Evolutionary conservation across 129 eudicot species (phyloP).

Genomic region (Artemisia annua): DNA sequence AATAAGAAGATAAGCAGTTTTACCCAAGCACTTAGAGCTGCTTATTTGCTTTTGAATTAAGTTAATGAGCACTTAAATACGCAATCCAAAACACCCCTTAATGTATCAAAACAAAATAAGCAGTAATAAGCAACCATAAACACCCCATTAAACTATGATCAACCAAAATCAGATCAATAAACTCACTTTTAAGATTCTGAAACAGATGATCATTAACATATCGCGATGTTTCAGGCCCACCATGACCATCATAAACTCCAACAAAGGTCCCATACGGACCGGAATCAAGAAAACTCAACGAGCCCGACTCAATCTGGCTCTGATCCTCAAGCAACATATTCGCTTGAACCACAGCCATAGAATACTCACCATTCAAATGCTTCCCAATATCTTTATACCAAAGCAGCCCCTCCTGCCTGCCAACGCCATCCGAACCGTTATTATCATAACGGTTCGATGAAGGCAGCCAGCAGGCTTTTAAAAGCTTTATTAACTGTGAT

Average conservation of each 20-base stretch:
- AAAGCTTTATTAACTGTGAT: conserved; percentile 53
- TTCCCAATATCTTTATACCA: conserved; percentile 71
- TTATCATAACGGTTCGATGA: conserved; percentile 43
- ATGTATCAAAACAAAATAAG: too few relatives aligned
- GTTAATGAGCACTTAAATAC: too few relatives aligned
- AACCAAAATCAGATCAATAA: neutral
- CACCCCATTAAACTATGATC: neutral
- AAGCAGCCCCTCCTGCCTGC: conserved; percentile 66
- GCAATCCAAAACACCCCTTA: too few relatives aligned
- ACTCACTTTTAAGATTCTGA: conserved; percentile 71
- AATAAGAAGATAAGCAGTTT: too few relatives aligned
- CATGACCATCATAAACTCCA: conserved; percentile 88
- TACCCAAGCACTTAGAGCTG: neutral
- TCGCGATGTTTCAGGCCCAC: conserved; percentile 84
- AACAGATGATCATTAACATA: conserved; percentile 68
- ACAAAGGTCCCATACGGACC: conserved; percentile 80
- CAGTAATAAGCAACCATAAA: too few relatives aligned
- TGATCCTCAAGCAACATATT: conserved; percentile 84
- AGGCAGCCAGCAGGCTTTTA: conserved; percentile 70
- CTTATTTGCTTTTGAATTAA: neutral
- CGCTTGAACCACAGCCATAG: conserved; percentile 87
- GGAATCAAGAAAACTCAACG: conserved; percentile 67
- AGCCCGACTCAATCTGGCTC: conserved; percentile 79
- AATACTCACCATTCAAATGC: conserved; percentile 67
- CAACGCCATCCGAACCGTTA: conserved; percentile 49